A percentile compares a stretch with the other conserved stretches of the same genome.
Evolutionary conservation across 129 eudicot species (phyloP).

Genomic region (Deinandra increscens): DNA sequence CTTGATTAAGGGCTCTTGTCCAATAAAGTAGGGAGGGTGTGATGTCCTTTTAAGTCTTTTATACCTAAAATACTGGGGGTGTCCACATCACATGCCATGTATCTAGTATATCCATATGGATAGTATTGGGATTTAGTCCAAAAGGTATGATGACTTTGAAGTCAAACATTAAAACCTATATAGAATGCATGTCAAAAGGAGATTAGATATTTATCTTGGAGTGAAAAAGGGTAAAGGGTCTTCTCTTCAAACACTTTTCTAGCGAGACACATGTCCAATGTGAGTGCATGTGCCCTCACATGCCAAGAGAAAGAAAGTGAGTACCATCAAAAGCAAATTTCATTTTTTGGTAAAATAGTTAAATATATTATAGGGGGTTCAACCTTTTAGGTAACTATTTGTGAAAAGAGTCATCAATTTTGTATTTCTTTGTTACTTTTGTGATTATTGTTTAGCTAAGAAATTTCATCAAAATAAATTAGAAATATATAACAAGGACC

Average conservation of each 20-base stretch:
- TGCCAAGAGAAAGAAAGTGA: conserved; percentile 20
- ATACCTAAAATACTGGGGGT: conserved; percentile 6
- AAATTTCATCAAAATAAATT: too few relatives aligned
- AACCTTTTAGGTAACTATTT: background rate
- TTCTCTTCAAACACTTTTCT: conserved; percentile 2
- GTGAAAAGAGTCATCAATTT: background rate
- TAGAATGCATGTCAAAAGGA: conserved; percentile 29
- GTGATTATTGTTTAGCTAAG: background rate
- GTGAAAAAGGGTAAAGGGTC: conserved; percentile 32
- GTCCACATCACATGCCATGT: conserved; percentile 42
- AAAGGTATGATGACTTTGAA: conserved; percentile 23
- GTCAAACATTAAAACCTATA: conserved; percentile 1
- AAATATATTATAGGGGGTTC: background rate
- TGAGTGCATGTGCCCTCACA: conserved; percentile 40
- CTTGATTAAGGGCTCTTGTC: conserved; percentile 14
- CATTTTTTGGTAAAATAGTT: background rate
- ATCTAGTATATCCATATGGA: conserved; percentile 31
- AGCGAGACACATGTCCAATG: conserved; percentile 24
- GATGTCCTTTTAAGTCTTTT: conserved; percentile 6
- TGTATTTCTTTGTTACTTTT: background rate
- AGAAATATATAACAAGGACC: too few relatives aligned
- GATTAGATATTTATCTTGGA: conserved; percentile 30
- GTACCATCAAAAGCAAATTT: background rate
- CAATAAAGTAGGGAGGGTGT: conserved; percentile 12
- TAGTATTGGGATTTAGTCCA: conserved; percentile 37